Percentiles rank a stretch among this genome's conserved stretches.
phyloP scores from a whole-genome alignment of 805 yeast genomes.

The Blastobotrys terrestris region DNA sequence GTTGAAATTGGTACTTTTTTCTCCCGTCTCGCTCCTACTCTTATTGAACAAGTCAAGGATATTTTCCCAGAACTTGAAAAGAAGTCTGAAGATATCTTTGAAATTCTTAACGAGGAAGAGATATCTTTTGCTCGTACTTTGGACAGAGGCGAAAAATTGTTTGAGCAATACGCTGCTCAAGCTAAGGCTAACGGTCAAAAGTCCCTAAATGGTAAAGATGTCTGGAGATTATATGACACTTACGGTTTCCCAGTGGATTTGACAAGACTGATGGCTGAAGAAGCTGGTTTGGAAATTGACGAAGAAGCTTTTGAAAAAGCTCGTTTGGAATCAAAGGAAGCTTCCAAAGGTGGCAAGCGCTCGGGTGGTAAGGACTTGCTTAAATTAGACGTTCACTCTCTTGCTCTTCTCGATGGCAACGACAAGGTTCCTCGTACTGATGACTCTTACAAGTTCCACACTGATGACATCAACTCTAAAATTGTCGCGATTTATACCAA shows the following conservation, averaged over 20 bases:
- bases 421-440: constrained; percentile 69
- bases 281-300: constrained; percentile 87
- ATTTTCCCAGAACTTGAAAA: constrained; percentile 87
- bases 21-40: constrained; percentile 85
- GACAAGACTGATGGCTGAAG: constrained; percentile 98
- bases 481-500: constrained; percentile 61
- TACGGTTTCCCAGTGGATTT: constrained; percentile 99
- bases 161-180: constrained; percentile 83
- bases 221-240: constrained; percentile 97
- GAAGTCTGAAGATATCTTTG: constrained; percentile 69
- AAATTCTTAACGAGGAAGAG: constrained; percentile 94
- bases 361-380: constrained; percentile 51
- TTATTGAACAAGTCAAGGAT: constrained; percentile 78
- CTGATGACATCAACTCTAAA: constrained; percentile 59
- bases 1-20: constrained; percentile 94
- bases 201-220: constrained; percentile 85
- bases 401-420: constrained; percentile 56
- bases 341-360: constrained; percentile 82
- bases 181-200: constrained; percentile 72
- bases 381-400: constrained; percentile 86
- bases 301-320: constrained; percentile 91
- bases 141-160: constrained; percentile 95
- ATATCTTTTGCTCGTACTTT: constrained; percentile 89
- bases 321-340: constrained; percentile 82
- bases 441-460: constrained; percentile 71